Evolutionary conservation across 2,329 filamentous ascomycete genomes (phyloP).

Genomic region (Remersonia thermophila): DNA sequence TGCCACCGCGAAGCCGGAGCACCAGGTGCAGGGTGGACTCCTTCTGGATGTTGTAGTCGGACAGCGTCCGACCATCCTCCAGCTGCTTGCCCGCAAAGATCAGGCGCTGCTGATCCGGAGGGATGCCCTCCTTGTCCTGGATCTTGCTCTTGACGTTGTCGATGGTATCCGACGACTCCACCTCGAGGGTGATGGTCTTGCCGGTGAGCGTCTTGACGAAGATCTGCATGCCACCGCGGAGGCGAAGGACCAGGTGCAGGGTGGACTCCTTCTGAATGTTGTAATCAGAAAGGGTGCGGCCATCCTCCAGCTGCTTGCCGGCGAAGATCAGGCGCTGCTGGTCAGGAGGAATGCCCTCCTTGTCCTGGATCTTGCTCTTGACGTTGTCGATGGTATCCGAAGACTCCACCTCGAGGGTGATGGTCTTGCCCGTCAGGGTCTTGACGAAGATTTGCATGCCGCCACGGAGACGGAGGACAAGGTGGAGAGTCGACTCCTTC

Average conservation of each 20-base stretch:
- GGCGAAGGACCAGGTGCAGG: conserved; percentile 73
- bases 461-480: conserved; percentile 78
- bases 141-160: conserved; percentile 95
- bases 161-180: conserved; percentile 81
- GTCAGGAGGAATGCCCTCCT: conserved; percentile 88
- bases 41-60: conserved; percentile 96
- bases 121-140: conserved; percentile 85
- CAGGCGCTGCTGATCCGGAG: conserved; percentile 84
- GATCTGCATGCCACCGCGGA: conserved; percentile 82
- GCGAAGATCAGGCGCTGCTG: conserved; percentile 91
- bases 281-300: conserved; percentile 83
- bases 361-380: conserved; percentile 85
- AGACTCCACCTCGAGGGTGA: conserved; percentile 81
- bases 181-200: conserved; percentile 89
- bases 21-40: conserved; percentile 73
- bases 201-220: conserved; percentile 81
- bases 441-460: conserved; percentile 87
- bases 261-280: conserved; percentile 93
- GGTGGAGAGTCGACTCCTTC: conserved; percentile 67
- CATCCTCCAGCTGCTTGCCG: conserved; percentile 87
- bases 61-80: conserved; percentile 80
- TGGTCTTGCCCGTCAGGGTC: conserved; percentile 84
- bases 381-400: conserved; percentile 91
- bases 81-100: conserved; percentile 93
- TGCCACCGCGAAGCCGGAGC: conserved; percentile 71